Evolutionary conservation across 169 alveolate genomes (phyloP), one percentile per base, ranked within the genome.

Genomic region (Plasmodium yoelii): DNA sequence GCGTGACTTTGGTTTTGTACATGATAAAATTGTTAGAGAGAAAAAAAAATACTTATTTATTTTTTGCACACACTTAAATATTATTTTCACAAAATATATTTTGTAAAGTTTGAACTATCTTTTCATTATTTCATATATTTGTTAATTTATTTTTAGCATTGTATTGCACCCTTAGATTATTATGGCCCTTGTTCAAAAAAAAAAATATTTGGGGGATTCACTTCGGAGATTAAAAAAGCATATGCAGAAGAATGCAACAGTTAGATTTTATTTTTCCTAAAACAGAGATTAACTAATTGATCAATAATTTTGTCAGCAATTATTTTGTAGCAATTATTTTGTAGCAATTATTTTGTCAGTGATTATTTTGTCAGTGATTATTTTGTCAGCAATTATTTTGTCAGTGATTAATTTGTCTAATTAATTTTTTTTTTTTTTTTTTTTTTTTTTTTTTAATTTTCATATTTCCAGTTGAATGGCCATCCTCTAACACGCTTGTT

Each of bases 241-340:
- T 75, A 75, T 53, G 88, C 88, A 15, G 88, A 75, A 63, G 88
- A 75, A 56, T 75, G 88, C 22, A 19, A 75, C 64, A 46, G 88
- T 75, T 75, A 61, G 42, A 42, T 51, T 70, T 51, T 44, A 12
- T 70, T 51, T 51, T 69, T 34, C 53, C 51, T 70, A 12, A 34
- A 42, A 28, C 47, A 51, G 10, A 57, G 7, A 57, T 22, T 1
- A 1, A 1, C 26, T 22, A 22, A 22, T 22, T 22, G n/a, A n/a
- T n/a, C n/a, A n/a, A n/a, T n/a, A n/a, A n/a, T n/a, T n/a, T n/a
- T n/a, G n/a, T n/a, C n/a, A n/a, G n/a, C n/a, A n/a, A n/a, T n/a
- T n/a, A n/a, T n/a, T n/a, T n/a, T n/a, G n/a, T n/a, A n/a, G n/a
- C n/a, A n/a, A n/a, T n/a, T n/a, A n/a, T n/a, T n/a, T n/a, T n/a